A percentile compares a stretch with the other conserved stretches of the same genome.
phyloP scores from a whole-genome alignment of 805 yeast species.

The Saturnispora mendoncae region DNA sequence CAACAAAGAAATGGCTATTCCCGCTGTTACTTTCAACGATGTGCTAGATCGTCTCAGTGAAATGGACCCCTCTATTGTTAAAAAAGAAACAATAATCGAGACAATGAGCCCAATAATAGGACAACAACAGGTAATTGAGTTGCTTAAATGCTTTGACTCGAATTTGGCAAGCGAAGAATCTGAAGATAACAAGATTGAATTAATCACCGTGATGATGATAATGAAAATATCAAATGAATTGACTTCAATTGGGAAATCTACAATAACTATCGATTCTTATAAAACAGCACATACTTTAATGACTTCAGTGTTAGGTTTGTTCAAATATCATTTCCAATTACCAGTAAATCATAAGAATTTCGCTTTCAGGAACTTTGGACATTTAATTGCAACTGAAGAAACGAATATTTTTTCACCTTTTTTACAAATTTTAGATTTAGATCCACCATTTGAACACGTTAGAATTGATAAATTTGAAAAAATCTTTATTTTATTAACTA shows the following conservation, averaged over 20 bases:
- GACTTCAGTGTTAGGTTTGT: constrained; percentile 16
- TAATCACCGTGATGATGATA: constrained; percentile 22
- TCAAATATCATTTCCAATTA: constrained; percentile 24
- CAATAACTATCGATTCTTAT: constrained; percentile 12
- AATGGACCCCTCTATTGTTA: no score
- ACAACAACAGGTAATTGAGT: neutral
- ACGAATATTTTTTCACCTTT: constrained; percentile 12
- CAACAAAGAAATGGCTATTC: no score
- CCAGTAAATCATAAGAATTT: constrained; percentile 19
- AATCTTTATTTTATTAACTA: constrained; percentile 15
- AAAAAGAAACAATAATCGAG: no score
- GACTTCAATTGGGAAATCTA: constrained; percentile 8
- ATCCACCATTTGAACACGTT: constrained; percentile 15
- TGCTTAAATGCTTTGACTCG: neutral
- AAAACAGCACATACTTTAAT: constrained; percentile 14
- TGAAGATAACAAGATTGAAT: constrained; percentile 19
- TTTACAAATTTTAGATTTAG: constrained; percentile 12
- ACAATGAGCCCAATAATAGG: neutral
- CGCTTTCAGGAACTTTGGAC: constrained; percentile 24
- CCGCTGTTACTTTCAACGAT: no score
- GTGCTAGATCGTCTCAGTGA: no score
- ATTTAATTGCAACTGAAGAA: constrained; percentile 11
- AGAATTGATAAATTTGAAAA: constrained; percentile 19
- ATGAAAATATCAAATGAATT: constrained; percentile 16
- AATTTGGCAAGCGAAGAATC: neutral